phyloP scores from a whole-genome alignment of 805 yeast genomes.

The Spathaspora sp. region DNA sequence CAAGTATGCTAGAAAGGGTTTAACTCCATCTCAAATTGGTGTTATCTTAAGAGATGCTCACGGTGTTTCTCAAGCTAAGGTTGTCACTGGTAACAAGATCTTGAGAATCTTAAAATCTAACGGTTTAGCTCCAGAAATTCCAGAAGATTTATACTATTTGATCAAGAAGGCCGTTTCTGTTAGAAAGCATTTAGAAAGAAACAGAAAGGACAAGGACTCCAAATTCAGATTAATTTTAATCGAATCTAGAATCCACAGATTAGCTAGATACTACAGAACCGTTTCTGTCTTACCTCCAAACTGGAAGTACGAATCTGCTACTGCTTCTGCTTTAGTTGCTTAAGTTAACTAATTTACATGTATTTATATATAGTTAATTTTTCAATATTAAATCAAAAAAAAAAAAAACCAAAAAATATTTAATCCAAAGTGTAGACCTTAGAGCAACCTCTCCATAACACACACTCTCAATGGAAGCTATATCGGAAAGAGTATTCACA shows the following conservation, averaged over 20 bases:
- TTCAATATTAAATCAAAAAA: not conserved
- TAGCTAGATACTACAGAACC: constrained; percentile 99
- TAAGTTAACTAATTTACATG: constrained; percentile 40
- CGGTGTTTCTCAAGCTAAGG: constrained; percentile 97
- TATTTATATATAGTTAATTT: not conserved
- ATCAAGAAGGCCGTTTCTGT: constrained; percentile 99
- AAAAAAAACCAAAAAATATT: not conserved
- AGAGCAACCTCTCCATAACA: not conserved
- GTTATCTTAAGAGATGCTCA: constrained; percentile 99
- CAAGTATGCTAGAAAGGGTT: constrained; percentile 99
- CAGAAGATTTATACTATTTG: constrained; percentile 98
- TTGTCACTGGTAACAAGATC: constrained; percentile 98
- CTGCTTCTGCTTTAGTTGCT: constrained; percentile 99
- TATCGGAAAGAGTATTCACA: constrained; percentile 55
- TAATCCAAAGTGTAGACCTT: not conserved
- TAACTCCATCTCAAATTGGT: constrained; percentile 99
- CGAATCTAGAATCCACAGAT: constrained; percentile 99
- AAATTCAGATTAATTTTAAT: constrained; percentile 99
- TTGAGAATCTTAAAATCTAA: constrained; percentile 98
- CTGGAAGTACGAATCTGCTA: constrained; percentile 99
- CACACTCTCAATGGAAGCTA: constrained; percentile 54
- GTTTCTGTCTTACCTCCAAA: constrained; percentile 98
- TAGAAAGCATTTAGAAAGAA: constrained; percentile 99
- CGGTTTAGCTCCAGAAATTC: constrained; percentile 99
- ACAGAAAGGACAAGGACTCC: constrained; percentile 99